Evolutionary conservation across 345 rosid genomes (phyloP), one percentile per base, ranked within the genome.

Genomic region (Turnera subulata): DNA sequence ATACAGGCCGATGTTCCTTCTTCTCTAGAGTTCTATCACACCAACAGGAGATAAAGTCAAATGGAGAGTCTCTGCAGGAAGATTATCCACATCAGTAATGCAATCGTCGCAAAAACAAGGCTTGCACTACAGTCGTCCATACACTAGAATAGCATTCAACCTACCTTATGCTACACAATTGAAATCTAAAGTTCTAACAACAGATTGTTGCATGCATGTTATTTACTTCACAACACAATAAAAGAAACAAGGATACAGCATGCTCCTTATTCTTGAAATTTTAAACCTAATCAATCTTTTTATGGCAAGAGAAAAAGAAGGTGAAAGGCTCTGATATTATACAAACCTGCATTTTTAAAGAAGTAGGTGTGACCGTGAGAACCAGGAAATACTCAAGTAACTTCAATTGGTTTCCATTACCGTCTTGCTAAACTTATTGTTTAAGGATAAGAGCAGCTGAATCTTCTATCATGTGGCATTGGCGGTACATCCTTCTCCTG

Each of bases 401-500:
- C 35, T 55, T 25, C 23, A 42, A 65, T 56, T 25, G 14, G 16
- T n/a, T 60, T 29, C 58, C 37, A 61, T 59, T 52, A 62, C 29
- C 24, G 40, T 32, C 50, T 62, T 43, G 53, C 66, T 54, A 5
- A 20, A 56, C 26, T 43, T 25, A 58, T 48, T 26, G 20, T 32
- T 55, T 37, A 29, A 3, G 4, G 35, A 3, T 29, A 4, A 29
- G 71, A 45, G 19, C 46, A 37, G 54, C 17, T 51, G 59, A 66
- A 43, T 26, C 23, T 38, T 22, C 21, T 40, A 63, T 71, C 73
- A 79, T 53, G 73, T 67, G 22, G 82, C 66, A 62, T 66, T 58
- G 59, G 80, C 80, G 26, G 69, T 66, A 68, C 72, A 75, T 37
- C 70, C 75, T 54, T 70, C 78, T 35, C 53, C 59, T 17, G 78